These are phyloP conservation scores for Cryptococcus amylolentus DNA, from an alignment of 1,284 basidiomycete genomes.

Conservation along the genomic window DNA sequence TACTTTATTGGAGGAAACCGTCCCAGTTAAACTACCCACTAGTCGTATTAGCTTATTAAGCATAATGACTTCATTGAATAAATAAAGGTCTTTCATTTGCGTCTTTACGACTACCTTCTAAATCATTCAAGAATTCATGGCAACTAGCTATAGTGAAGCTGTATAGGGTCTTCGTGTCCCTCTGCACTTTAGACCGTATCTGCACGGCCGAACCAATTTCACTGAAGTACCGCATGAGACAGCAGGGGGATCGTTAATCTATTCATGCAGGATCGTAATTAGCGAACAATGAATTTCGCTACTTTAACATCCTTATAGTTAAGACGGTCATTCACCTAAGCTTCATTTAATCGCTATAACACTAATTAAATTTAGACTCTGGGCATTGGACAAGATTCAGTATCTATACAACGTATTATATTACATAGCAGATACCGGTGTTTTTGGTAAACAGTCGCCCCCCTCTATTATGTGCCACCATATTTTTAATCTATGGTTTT, in stretches of 20 bases:
- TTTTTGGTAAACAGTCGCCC: constrained; percentile 34
- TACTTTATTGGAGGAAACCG: constrained; percentile 30
- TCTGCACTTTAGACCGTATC: constrained; percentile 30
- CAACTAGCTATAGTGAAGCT: constrained; percentile 24
- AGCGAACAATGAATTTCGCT: constrained; percentile 39
- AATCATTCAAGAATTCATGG: constrained; percentile 2
- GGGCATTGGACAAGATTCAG: constrained; percentile 35
- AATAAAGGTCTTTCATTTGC: constrained; percentile 1
- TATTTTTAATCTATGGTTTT: constrained; percentile 14
- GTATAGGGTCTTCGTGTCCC: constrained; percentile 38
- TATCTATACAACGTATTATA: constrained; percentile 29
- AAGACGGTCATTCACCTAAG: constrained; percentile 33
- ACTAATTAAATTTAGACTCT: constrained; percentile 14
- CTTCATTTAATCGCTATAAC: constrained; percentile 7
- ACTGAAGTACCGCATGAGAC: constrained; percentile 33
- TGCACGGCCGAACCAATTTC: constrained; percentile 38
- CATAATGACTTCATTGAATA: neutral
- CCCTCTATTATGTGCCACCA: constrained; percentile 19
- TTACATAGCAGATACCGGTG: constrained; percentile 30
- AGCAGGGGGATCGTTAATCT: constrained; percentile 33
- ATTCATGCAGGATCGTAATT: constrained; percentile 40
- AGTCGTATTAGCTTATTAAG: constrained; percentile 2
- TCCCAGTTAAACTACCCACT: constrained; percentile 32
- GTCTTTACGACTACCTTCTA: constrained; percentile 4
- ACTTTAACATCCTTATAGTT: constrained; percentile 37